These are phyloP conservation scores for Lotus japonicus DNA, from an alignment of 306 rosid species.

Conservation along the genomic window DNA sequence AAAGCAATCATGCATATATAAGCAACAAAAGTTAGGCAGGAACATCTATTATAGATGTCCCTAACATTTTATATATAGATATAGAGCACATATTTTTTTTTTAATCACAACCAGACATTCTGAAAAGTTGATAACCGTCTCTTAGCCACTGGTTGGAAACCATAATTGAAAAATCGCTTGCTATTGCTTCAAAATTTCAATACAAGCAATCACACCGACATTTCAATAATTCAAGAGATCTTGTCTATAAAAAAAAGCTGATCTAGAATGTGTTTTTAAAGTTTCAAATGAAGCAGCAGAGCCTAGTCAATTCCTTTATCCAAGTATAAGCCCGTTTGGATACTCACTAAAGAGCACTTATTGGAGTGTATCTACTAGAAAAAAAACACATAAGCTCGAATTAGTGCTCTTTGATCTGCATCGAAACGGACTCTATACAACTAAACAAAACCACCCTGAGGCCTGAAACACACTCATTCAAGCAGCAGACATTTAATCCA, in stretches of 20 bases:
- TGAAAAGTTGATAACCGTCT: background rate
- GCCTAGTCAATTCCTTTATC: background rate
- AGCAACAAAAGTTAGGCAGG: background rate
- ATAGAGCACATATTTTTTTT: background rate
- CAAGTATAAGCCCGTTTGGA: too few relatives aligned
- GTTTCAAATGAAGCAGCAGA: background rate
- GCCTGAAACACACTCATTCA: background rate
- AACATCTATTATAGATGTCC: background rate
- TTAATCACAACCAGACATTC: background rate
- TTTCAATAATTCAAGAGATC: background rate
- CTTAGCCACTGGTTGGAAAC: background rate
- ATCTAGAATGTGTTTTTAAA: background rate
- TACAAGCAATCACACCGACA: background rate
- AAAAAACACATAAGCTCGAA: too few relatives aligned
- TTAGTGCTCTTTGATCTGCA: too few relatives aligned
- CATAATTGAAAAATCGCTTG: background rate
- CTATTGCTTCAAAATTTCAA: slow-evolving; percentile 4
- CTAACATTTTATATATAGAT: background rate
- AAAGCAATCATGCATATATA: background rate
- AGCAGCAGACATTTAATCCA: background rate
- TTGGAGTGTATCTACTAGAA: too few relatives aligned
- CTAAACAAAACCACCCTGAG: background rate
- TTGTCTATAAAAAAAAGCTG: too few relatives aligned
- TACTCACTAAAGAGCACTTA: too few relatives aligned
- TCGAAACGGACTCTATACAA: too few relatives aligned